These are phyloP conservation scores for Fraxinus pennsylvanica DNA, from an alignment of 257 asterid species.

Conservation along the genomic window DNA sequence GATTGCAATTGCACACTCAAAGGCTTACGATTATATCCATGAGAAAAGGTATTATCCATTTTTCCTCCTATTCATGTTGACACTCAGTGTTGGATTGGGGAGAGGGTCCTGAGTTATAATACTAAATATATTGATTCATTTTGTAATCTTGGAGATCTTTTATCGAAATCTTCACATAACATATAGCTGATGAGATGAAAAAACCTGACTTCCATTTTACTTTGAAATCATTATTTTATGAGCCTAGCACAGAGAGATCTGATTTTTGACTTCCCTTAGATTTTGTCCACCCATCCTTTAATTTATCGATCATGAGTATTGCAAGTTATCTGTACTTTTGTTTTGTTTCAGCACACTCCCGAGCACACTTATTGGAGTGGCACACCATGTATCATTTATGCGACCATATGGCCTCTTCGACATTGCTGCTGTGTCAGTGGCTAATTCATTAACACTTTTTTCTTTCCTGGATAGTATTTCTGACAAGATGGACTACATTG, in stretches of 20 bases:
- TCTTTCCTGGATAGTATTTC: conserved; percentile 74
- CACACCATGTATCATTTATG: conserved; percentile 91
- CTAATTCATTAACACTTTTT: conserved; percentile 65
- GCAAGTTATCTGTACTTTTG: background rate
- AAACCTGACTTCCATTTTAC: background rate
- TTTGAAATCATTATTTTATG: background rate
- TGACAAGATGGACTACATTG: conserved; percentile 81
- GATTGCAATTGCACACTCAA: conserved; percentile 77
- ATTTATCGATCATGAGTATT: background rate
- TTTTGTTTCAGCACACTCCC: conserved; percentile 45
- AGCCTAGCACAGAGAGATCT: background rate
- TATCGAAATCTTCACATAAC: background rate
- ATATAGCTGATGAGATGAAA: background rate
- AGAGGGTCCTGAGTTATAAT: background rate
- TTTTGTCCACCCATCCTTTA: background rate
- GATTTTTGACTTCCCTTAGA: conserved; percentile 1
- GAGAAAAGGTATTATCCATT: conserved; percentile 59
- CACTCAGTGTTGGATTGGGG: conserved; percentile 1
- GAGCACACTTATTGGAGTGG: conserved; percentile 76
- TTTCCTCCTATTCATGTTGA: background rate
- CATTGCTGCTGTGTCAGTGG: conserved; percentile 68
- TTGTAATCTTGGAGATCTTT: conserved; percentile 4
- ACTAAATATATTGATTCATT: conserved; percentile 1
- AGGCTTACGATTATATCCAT: conserved; percentile 87
- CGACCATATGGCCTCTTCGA: conserved; percentile 94